Conservation (phyloP, 441 rosid species). For the Capsella rubella region DNA sequence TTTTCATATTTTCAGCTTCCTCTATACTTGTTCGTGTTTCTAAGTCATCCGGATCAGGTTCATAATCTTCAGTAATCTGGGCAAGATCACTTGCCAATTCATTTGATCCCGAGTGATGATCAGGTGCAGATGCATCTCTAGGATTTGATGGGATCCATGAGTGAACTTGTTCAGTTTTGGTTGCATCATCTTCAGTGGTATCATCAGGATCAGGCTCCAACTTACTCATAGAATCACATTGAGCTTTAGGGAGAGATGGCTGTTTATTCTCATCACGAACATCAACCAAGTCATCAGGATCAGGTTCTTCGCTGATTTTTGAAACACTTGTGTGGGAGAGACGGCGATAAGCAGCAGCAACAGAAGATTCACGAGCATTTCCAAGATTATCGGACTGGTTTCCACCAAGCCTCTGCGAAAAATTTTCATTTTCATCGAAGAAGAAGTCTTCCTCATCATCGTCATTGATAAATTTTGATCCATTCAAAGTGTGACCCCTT, state of each 20-base stretch:
- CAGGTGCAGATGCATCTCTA: conserved; percentile 13
- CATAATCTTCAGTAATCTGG: conserved; percentile 44
- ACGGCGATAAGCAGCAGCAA: conserved; percentile 88
- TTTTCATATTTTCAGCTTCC: conserved; percentile 26
- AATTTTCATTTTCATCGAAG: conserved; percentile 42
- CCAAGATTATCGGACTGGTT: conserved; percentile 53
- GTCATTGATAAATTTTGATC: conserved; percentile 44
- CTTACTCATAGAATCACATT: conserved; percentile 41
- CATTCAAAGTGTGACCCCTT: conserved; percentile 68
- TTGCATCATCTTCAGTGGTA: conserved; percentile 23
- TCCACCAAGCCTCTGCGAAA: conserved; percentile 80
- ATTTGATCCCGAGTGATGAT: conserved; percentile 23
- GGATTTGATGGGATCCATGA: conserved; percentile 1
- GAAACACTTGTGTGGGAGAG: conserved; percentile 50
- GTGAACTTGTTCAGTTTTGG: conserved; percentile 34
- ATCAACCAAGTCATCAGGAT: conserved; percentile 62
- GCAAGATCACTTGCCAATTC: conserved; percentile 30
- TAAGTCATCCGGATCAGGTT: conserved; percentile 70
- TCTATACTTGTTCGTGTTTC: conserved; percentile 37
- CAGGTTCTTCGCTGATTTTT: conserved; percentile 66
- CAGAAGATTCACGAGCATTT: conserved; percentile 80
- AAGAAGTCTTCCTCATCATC: conserved; percentile 54
- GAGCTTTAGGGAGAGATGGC: conserved; percentile 17
- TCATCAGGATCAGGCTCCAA: conserved; percentile 71
- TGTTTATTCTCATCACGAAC: conserved; percentile 32